Conservation (phyloP, 2,329 filamentous ascomycete genomes). For the Stromatinia cepivora region DNA sequence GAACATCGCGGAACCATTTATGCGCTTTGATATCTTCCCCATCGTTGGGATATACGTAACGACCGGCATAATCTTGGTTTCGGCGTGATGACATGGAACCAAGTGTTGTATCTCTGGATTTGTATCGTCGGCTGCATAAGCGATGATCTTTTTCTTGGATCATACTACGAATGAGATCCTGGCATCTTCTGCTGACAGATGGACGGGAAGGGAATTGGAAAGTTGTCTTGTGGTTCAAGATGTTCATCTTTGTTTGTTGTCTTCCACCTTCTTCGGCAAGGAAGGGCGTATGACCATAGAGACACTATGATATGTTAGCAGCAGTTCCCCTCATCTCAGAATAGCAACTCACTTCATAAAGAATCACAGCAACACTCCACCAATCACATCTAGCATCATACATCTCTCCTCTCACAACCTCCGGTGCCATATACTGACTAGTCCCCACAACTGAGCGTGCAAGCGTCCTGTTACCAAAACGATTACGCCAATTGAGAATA, state of each 20-base stretch:
- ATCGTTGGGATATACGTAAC: constrained; percentile 79
- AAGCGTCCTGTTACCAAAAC: constrained; percentile 65
- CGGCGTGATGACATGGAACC: constrained; percentile 25
- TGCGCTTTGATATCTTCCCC: constrained; percentile 88
- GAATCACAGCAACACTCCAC: constrained; percentile 94
- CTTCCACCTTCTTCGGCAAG: constrained; percentile 71
- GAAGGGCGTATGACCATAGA: constrained; percentile 91
- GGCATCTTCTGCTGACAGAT: constrained; percentile 66
- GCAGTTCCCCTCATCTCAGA: background rate
- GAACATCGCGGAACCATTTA: constrained; percentile 77
- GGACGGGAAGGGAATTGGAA: constrained; percentile 70
- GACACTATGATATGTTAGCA: constrained; percentile 53
- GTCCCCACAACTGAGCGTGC: constrained; percentile 90
- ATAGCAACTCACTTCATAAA: constrained; percentile 66
- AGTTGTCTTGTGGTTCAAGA: constrained; percentile 69
- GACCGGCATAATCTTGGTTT: constrained; percentile 46
- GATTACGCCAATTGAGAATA: constrained; percentile 70
- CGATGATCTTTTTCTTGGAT: constrained; percentile 74
- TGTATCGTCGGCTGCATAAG: constrained; percentile 75
- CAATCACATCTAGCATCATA: constrained; percentile 95
- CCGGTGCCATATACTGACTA: constrained; percentile 97
- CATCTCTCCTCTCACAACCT: constrained; percentile 76
- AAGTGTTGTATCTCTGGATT: constrained; percentile 57
- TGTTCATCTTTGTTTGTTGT: constrained; percentile 81
- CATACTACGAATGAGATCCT: constrained; percentile 72